Evolutionary conservation across 1,284 basidiomycete species (phyloP).

Genomic region (Bondarzewia mesenterica): DNA sequence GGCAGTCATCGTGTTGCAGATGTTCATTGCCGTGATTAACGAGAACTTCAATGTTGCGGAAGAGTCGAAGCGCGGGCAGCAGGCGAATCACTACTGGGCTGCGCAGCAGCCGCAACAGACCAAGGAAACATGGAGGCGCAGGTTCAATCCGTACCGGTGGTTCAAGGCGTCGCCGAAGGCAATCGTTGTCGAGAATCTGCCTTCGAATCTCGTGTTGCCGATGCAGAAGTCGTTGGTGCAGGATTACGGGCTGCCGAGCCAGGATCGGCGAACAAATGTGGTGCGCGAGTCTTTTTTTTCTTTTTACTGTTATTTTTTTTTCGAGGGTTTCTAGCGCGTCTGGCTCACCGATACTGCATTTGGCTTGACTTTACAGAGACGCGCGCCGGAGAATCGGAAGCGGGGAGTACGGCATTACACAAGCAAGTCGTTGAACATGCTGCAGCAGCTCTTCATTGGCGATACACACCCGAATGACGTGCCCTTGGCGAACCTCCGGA

Average conservation of each 20-base stretch:
- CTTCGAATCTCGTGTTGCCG: slow-evolving; percentile 66
- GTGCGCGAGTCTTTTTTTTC: slow-evolving; percentile 2
- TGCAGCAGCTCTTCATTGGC: slow-evolving; percentile 65
- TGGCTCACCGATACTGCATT: background rate
- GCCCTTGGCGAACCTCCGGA: slow-evolving; percentile 49
- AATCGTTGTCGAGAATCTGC: slow-evolving; percentile 62
- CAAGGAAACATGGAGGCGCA: slow-evolving; percentile 65
- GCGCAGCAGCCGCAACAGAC: slow-evolving; percentile 42
- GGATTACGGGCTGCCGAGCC: slow-evolving; percentile 39
- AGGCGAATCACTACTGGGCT: slow-evolving; percentile 64
- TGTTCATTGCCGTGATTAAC: slow-evolving; percentile 99
- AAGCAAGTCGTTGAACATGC: slow-evolving; percentile 45
- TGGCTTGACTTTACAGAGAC: background rate
- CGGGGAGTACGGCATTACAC: slow-evolving; percentile 38
- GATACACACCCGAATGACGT: slow-evolving; percentile 49
- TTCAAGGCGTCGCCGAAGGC: slow-evolving; percentile 69
- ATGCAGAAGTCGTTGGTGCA: slow-evolving; percentile 72
- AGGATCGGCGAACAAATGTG: slow-evolving; percentile 18
- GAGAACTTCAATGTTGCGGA: slow-evolving; percentile 95
- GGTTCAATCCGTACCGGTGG: slow-evolving; percentile 86
- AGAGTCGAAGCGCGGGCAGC: slow-evolving; percentile 80
- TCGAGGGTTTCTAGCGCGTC: background rate
- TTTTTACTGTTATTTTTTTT: slow-evolving; percentile 4
- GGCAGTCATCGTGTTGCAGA: slow-evolving; percentile 88
- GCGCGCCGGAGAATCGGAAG: background rate